Conservation (phyloP, 108 stramenopile genomes). For the Skeletonema marinoi region DNA sequence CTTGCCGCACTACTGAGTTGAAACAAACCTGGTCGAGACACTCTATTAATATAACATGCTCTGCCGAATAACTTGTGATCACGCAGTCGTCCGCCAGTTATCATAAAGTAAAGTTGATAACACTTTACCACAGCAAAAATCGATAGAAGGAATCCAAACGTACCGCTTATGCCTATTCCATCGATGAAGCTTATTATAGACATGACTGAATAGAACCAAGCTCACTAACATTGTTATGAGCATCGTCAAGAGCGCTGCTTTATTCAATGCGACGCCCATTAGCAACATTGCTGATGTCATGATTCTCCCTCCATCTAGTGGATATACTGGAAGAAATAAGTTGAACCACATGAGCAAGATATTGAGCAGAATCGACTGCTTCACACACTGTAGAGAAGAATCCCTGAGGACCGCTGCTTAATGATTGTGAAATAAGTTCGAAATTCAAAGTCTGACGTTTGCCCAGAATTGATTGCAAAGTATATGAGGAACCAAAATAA, state of each 20-base stretch:
- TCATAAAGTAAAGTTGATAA: constrained; percentile 8
- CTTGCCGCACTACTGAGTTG: constrained; percentile 1
- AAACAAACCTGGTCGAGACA: background rate
- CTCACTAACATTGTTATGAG: constrained; percentile 2
- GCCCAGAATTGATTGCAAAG: constrained; percentile 5
- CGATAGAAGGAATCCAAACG: constrained; percentile 6
- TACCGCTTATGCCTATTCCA: constrained; percentile 12
- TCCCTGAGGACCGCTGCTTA: background rate
- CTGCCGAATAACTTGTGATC: constrained; percentile 15
- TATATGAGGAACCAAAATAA: constrained; percentile 20
- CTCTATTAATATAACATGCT: constrained; percentile 10
- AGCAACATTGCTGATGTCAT: constrained; percentile 16
- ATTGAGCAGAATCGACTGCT: constrained; percentile 11
- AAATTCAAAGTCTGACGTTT: constrained; percentile 7
- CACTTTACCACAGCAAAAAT: background rate
- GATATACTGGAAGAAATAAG: constrained; percentile 20
- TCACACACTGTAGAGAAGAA: constrained; percentile 22
- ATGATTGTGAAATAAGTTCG: constrained; percentile 12
- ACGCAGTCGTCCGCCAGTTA: constrained; percentile 11
- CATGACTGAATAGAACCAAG: constrained; percentile 2
- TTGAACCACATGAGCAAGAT: constrained; percentile 24
- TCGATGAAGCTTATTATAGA: constrained; percentile 13
- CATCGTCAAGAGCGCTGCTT: constrained; percentile 10
- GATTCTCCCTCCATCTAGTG: constrained; percentile 17
- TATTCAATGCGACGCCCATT: constrained; percentile 20